Percentiles rank a stretch among this genome's conserved stretches.
Conservation (phyloP, 768 basidiomycete genomes). For the Termitomyces sp. region DNA sequence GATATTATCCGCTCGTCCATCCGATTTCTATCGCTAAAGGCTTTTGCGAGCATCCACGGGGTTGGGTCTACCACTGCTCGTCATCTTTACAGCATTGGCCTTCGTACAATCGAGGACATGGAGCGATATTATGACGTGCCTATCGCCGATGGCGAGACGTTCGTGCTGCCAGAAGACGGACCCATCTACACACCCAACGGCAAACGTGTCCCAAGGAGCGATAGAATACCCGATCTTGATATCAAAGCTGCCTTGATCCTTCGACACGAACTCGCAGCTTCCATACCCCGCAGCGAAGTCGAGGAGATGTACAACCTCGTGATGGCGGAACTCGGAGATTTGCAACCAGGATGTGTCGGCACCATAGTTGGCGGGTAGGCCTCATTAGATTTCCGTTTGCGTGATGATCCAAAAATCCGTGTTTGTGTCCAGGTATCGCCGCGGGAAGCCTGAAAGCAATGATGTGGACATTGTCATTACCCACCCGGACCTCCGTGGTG, state of each 20-base stretch:
- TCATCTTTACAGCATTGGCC: slow-evolving; percentile 57
- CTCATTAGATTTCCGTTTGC: slow-evolving; percentile 16
- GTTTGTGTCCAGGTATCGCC: slow-evolving; percentile 62
- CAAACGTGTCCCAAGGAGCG: slow-evolving; percentile 10
- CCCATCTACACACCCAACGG: slow-evolving; percentile 33
- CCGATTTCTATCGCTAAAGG: slow-evolving; percentile 53
- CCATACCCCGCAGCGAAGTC: slow-evolving; percentile 72
- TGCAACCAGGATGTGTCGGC: slow-evolving; percentile 66
- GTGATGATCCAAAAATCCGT: not conserved
- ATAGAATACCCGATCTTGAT: slow-evolving; percentile 29
- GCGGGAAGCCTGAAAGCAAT: slow-evolving; percentile 78
- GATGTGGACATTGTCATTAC: slow-evolving; percentile 91
- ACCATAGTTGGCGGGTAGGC: slow-evolving; percentile 79
- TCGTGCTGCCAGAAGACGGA: slow-evolving; percentile 7
- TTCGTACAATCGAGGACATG: slow-evolving; percentile 69
- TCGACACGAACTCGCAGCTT: slow-evolving; percentile 47
- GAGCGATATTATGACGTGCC: slow-evolving; percentile 59
- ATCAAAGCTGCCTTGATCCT: slow-evolving; percentile 60
- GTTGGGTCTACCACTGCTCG: slow-evolving; percentile 73
- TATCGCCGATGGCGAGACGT: slow-evolving; percentile 8
- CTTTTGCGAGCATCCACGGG: slow-evolving; percentile 65
- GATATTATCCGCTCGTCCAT: slow-evolving; percentile 43
- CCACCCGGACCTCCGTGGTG: slow-evolving; percentile 48
- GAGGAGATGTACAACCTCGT: slow-evolving; percentile 71
- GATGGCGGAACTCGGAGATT: slow-evolving; percentile 56